phyloP scores from a whole-genome alignment of 305 asterid species.

The Lippia alba region DNA sequence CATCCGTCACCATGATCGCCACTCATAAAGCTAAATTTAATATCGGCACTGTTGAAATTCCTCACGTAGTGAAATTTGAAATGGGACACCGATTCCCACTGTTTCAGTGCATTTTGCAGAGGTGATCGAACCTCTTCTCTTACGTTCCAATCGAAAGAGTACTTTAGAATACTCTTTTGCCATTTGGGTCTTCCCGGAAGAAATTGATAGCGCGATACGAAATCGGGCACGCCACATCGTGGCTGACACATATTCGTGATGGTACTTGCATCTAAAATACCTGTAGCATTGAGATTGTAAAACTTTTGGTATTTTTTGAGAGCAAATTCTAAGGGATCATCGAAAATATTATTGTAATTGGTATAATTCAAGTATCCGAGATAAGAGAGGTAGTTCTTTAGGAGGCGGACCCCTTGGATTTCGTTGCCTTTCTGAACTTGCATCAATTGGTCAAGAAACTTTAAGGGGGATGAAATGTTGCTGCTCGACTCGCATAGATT shows the following conservation, averaged over 20 bases:
- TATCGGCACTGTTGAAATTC: neutral
- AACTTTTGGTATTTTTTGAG: conserved; percentile 16
- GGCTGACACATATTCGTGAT: neutral
- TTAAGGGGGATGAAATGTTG: neutral
- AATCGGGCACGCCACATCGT: conserved; percentile 8
- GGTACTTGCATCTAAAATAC: neutral
- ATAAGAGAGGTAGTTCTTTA: neutral
- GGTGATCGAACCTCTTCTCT: neutral
- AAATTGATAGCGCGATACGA: neutral
- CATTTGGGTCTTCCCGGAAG: too few relatives aligned
- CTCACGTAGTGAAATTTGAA: conserved; percentile 6
- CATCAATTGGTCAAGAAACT: neutral
- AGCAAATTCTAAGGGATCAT: conserved; percentile 9
- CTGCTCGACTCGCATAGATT: neutral
- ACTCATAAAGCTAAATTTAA: conserved; percentile 14
- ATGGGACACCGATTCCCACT: conserved; percentile 15
- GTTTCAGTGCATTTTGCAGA: neutral
- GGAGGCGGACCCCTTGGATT: neutral
- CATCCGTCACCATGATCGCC: conserved; percentile 5
- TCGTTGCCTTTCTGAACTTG: conserved; percentile 2
- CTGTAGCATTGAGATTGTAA: conserved; percentile 1
- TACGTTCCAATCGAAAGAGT: conserved; percentile 20
- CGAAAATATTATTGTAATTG: neutral
- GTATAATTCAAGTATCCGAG: conserved; percentile 19
- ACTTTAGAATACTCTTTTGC: neutral